These are phyloP conservation scores for Microbotryum silenes-acaulis DNA, from an alignment of 1,284 basidiomycete species.

Conservation along the genomic window DNA sequence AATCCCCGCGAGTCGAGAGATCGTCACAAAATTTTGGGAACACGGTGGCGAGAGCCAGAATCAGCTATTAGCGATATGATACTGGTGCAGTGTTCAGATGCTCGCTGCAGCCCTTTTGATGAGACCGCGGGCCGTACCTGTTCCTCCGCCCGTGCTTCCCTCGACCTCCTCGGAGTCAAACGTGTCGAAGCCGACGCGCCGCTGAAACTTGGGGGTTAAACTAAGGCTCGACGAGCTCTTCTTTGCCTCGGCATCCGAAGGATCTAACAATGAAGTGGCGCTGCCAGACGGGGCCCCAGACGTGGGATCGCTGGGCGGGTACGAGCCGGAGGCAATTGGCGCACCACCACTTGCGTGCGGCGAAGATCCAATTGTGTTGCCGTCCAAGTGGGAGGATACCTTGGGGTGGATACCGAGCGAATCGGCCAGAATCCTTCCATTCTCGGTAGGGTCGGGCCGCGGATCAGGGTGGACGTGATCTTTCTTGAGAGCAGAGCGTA, in stretches of 20 bases:
- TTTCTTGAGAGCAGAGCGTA: slow-evolving; percentile 9
- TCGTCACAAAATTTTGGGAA: neutral
- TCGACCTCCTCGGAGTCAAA: slow-evolving; percentile 47
- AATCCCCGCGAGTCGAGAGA: no score
- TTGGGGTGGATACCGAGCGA: neutral
- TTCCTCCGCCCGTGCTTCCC: slow-evolving; percentile 49
- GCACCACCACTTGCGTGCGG: neutral
- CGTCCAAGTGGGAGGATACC: neutral
- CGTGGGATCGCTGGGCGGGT: neutral
- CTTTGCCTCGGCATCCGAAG: no score
- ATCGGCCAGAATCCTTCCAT: neutral
- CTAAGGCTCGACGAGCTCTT: neutral
- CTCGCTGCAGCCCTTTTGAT: neutral
- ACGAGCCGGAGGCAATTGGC: neutral
- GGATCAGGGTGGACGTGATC: slow-evolving; percentile 6
- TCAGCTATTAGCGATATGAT: neutral
- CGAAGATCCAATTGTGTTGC: neutral
- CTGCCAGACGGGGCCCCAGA: no score
- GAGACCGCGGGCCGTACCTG: slow-evolving; percentile 39
- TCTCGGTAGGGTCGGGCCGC: neutral
- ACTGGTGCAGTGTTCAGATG: no score
- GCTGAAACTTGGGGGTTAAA: slow-evolving; percentile 42
- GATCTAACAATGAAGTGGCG: no score
- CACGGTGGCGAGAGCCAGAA: neutral
- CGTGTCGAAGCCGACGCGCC: slow-evolving; percentile 82